Evolutionary conservation across 352 stramenopile species (phyloP).

Genomic region (Phytophthora melonis): DNA sequence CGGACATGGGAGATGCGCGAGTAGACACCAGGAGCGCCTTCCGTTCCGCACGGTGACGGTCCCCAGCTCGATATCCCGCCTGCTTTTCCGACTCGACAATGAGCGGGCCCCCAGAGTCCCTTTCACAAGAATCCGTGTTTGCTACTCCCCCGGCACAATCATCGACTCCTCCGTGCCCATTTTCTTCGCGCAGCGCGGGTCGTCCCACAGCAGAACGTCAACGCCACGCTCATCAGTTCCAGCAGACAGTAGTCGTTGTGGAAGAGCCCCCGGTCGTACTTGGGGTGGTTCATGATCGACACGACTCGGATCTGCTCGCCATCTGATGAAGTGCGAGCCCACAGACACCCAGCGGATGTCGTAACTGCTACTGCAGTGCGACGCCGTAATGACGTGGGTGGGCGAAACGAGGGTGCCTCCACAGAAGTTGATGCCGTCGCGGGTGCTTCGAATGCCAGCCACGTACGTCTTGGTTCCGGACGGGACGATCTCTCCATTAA

Average conservation of each 20-base stretch:
- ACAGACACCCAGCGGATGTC: slow-evolving; percentile 39
- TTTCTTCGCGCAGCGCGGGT: slow-evolving; percentile 16
- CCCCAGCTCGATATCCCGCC: slow-evolving; percentile 30
- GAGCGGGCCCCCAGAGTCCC: slow-evolving; percentile 36
- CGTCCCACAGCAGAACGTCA: slow-evolving; percentile 19
- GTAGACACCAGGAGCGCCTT: slow-evolving; percentile 45
- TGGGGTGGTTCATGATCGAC: slow-evolving; percentile 31
- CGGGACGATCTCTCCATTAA: slow-evolving; percentile 25
- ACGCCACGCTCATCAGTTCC: slow-evolving; percentile 31
- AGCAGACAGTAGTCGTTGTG: slow-evolving; percentile 33
- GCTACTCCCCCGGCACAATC: slow-evolving; percentile 29
- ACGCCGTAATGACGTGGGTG: slow-evolving; percentile 27
- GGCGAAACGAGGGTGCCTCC: slow-evolving; percentile 26
- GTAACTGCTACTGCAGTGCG: slow-evolving; percentile 23
- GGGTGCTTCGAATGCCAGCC: slow-evolving; percentile 17
- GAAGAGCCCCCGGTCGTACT: slow-evolving; percentile 18
- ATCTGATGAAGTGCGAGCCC: slow-evolving; percentile 30
- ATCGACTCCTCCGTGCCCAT: slow-evolving; percentile 25
- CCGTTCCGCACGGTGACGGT: slow-evolving; percentile 21
- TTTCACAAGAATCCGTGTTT: slow-evolving; percentile 31
- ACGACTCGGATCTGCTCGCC: slow-evolving; percentile 43
- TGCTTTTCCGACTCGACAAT: slow-evolving; percentile 10
- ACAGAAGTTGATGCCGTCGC: slow-evolving; percentile 19
- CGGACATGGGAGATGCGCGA: slow-evolving; percentile 34
- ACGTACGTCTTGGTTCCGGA: slow-evolving; percentile 32